These are phyloP conservation scores for Penicillium macrosclerotiorum DNA, from an alignment of 495 filamentous ascomycete genomes.

Conservation along the genomic window DNA sequence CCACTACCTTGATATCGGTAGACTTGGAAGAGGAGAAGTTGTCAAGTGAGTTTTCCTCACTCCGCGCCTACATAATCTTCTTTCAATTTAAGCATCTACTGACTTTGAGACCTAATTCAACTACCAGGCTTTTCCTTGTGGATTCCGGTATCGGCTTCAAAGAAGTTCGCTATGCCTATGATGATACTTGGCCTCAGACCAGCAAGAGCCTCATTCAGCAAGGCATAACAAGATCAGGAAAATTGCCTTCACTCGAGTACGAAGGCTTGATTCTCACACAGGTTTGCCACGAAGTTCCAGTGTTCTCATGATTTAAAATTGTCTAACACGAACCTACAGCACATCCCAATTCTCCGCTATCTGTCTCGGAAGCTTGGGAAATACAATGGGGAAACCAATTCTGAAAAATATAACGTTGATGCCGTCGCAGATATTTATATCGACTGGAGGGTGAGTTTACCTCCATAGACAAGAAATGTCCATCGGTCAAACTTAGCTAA, in stretches of 20 bases:
- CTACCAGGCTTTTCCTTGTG: slow-evolving; percentile 34
- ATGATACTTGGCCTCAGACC: slow-evolving; percentile 36
- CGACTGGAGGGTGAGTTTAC: slow-evolving; percentile 37
- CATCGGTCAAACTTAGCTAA: no score
- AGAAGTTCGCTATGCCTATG: slow-evolving; percentile 38
- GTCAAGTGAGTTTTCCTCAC: slow-evolving; percentile 23
- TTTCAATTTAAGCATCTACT: no score
- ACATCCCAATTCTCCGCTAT: slow-evolving; percentile 40
- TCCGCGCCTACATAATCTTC: not conserved
- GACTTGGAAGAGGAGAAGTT: slow-evolving; percentile 44
- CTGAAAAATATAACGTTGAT: slow-evolving; percentile 44
- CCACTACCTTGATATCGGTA: slow-evolving; percentile 42
- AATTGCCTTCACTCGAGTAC: slow-evolving; percentile 41
- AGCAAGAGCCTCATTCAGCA: slow-evolving; percentile 29
- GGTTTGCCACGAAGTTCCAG: slow-evolving; percentile 15
- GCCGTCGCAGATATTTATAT: slow-evolving; percentile 42
- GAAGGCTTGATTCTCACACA: slow-evolving; percentile 38
- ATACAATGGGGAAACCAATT: slow-evolving; percentile 39
- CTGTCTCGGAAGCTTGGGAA: slow-evolving; percentile 34
- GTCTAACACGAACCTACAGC: slow-evolving; percentile 17
- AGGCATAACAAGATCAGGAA: slow-evolving; percentile 31
- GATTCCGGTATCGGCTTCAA: slow-evolving; percentile 43
- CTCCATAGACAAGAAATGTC: no score
- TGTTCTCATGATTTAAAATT: not conserved
- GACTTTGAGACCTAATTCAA: not conserved